These are phyloP conservation scores for Stachybotrys echinatus DNA, from an alignment of 2,329 filamentous ascomycete species.

Conservation along the genomic window DNA sequence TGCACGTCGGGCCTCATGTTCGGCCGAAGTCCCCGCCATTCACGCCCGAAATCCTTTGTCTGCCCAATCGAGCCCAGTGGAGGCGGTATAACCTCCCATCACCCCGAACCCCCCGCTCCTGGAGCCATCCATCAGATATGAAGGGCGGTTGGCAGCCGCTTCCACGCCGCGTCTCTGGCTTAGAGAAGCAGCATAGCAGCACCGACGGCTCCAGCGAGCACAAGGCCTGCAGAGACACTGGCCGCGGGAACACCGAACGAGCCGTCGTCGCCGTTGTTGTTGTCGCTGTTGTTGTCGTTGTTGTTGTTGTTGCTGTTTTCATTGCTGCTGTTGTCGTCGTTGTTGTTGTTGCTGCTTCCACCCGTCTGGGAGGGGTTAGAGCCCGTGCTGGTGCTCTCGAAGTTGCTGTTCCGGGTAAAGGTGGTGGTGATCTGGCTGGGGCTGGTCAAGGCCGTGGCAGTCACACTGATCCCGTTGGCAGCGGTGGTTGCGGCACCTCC, in stretches of 20 bases:
- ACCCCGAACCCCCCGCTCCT: too few relatives aligned
- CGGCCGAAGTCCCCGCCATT: too few relatives aligned
- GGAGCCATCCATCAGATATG: too few relatives aligned
- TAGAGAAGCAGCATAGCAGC: background rate
- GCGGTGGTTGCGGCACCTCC: conserved; percentile 16
- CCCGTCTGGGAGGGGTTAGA: conserved; percentile 6
- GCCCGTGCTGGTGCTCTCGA: conserved; percentile 1
- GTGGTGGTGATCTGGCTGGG: conserved; percentile 29
- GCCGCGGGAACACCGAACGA: background rate
- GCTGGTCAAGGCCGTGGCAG: conserved; percentile 24
- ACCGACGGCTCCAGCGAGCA: background rate
- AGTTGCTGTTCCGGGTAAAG: conserved; percentile 9
- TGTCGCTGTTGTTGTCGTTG: conserved; percentile 1
- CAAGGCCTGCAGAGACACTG: background rate
- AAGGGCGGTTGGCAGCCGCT: too few relatives aligned
- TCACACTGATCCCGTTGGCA: conserved; percentile 22
- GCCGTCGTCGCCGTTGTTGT: background rate
- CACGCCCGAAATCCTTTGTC: too few relatives aligned
- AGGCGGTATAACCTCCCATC: too few relatives aligned
- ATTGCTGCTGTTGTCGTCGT: background rate
- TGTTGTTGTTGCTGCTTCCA: conserved; percentile 1
- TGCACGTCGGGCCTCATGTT: too few relatives aligned
- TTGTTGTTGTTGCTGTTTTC: conserved; percentile 1
- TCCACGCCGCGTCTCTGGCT: background rate
- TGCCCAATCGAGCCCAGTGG: too few relatives aligned